Conservation (phyloP, 192 early-diverging fungal genomes). For the Coemansia sp. region DNA sequence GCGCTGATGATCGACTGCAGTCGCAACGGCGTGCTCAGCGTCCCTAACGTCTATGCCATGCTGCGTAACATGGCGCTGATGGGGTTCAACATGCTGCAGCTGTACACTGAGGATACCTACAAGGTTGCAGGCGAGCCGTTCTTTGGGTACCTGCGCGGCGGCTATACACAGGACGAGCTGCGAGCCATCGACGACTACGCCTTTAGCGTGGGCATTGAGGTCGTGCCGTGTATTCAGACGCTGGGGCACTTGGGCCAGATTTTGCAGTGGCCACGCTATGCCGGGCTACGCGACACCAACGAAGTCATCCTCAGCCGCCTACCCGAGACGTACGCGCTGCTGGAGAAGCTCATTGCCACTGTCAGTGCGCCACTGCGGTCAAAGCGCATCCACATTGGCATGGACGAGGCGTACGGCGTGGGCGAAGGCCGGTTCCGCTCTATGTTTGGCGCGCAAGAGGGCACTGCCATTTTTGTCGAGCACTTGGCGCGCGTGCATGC, state of each 20-base stretch:
- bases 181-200: slow-evolving; percentile 79
- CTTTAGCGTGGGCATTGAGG: slow-evolving; percentile 73
- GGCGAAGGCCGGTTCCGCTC: slow-evolving; percentile 82
- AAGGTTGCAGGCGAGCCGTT: slow-evolving; percentile 70
- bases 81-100: slow-evolving; percentile 85
- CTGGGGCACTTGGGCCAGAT: slow-evolving; percentile 89
- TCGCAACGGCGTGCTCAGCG: slow-evolving; percentile 72
- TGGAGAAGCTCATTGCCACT: slow-evolving; percentile 72
- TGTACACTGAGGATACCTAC: slow-evolving; percentile 92
- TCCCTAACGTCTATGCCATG: slow-evolving; percentile 66
- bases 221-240: slow-evolving; percentile 89
- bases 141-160: slow-evolving; percentile 74
- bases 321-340: slow-evolving; percentile 79
- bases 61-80: slow-evolving; percentile 79
- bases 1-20: slow-evolving; percentile 88
- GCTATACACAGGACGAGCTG: slow-evolving; percentile 76
- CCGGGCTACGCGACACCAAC: slow-evolving; percentile 74
- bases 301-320: slow-evolving; percentile 75
- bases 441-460: slow-evolving; percentile 75
- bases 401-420: slow-evolving; percentile 88
- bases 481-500: slow-evolving; percentile 73
- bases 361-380: slow-evolving; percentile 72
- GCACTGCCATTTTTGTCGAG: slow-evolving; percentile 72
- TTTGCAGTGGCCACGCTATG: slow-evolving; percentile 85
- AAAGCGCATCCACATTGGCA: slow-evolving; percentile 81